Evolutionary conservation across 176 grass and related monocot species (phyloP).

Genomic region (Aegilops sharonensis): DNA sequence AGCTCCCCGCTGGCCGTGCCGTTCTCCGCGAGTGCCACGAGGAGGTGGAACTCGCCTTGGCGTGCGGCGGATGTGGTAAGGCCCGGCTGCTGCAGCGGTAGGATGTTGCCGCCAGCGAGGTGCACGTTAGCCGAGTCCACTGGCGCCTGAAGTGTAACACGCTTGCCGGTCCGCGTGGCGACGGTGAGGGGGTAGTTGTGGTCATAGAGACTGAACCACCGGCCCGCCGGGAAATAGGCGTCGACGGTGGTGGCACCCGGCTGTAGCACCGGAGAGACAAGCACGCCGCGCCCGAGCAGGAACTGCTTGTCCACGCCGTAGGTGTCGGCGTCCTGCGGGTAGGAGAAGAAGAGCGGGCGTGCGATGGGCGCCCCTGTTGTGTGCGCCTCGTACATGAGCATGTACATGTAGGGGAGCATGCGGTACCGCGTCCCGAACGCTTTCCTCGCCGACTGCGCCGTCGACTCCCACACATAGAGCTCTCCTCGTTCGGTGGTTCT

Average conservation of each 20-base stretch:
- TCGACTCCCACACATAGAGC: slow-evolving; percentile 76
- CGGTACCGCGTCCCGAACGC: slow-evolving; percentile 70
- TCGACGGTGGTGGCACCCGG: slow-evolving; percentile 30
- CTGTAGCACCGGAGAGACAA: slow-evolving; percentile 72
- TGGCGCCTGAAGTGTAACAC: slow-evolving; percentile 47
- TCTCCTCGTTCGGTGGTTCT: slow-evolving; percentile 50
- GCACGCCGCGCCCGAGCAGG: slow-evolving; percentile 57
- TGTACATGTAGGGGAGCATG: slow-evolving; percentile 74
- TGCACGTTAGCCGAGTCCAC: slow-evolving; percentile 66
- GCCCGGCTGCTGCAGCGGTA: slow-evolving; percentile 48
- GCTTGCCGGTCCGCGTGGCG: slow-evolving; percentile 1
- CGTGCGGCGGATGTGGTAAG: slow-evolving; percentile 45
- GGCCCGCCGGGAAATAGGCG: slow-evolving; percentile 67
- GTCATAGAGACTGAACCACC: slow-evolving; percentile 72
- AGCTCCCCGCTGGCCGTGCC: slow-evolving; percentile 47
- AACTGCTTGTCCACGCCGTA: slow-evolving; percentile 63
- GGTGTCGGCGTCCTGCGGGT: slow-evolving; percentile 47
- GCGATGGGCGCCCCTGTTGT: slow-evolving; percentile 61
- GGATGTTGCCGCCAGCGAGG: slow-evolving; percentile 51
- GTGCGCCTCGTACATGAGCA: slow-evolving; percentile 81
- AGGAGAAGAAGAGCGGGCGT: slow-evolving; percentile 89
- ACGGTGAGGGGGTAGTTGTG: slow-evolving; percentile 42
- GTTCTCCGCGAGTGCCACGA: slow-evolving; percentile 52
- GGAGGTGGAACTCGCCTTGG: slow-evolving; percentile 50
- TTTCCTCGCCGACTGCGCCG: slow-evolving; percentile 57